Conservation (phyloP, 2,329 filamentous ascomycete species). For the Verticillium nonalfalfae region DNA sequence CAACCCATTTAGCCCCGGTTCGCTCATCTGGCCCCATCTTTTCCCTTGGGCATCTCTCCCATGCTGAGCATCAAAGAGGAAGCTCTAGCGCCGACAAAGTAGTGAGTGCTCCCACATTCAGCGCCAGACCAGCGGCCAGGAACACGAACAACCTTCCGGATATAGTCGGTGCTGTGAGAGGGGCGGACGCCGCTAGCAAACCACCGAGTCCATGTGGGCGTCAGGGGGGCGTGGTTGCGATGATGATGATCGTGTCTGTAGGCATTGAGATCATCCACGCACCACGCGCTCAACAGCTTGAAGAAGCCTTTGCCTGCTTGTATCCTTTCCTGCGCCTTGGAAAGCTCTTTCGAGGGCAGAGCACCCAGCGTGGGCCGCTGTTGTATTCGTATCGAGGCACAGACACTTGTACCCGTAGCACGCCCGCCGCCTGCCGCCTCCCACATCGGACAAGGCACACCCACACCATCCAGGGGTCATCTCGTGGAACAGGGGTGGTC, state of each 20-base stretch:
- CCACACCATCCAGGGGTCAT: not conserved
- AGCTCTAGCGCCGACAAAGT: not conserved
- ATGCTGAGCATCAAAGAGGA: not conserved
- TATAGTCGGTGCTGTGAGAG: not conserved
- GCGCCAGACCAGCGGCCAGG: not conserved
- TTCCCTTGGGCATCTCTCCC: not conserved
- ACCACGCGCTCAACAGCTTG: too few relatives aligned
- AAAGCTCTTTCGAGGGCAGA: too few relatives aligned
- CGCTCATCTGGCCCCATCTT: not conserved
- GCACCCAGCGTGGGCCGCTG: not conserved
- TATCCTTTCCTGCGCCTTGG: too few relatives aligned
- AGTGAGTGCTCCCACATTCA: not conserved
- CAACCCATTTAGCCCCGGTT: not conserved
- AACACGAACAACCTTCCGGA: not conserved
- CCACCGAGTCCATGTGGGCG: not conserved
- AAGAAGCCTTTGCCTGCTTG: too few relatives aligned
- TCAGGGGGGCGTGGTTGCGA: not conserved
- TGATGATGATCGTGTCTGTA: not conserved
- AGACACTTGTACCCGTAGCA: not conserved
- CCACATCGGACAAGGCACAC: not conserved
- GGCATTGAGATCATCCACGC: too few relatives aligned
- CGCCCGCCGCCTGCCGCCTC: not conserved
- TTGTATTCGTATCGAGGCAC: not conserved
- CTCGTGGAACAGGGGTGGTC: not conserved
- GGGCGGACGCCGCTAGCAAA: not conserved